phyloP scores from a whole-genome alignment of 169 alveolate genomes.

The Sarcocystis neurona region DNA sequence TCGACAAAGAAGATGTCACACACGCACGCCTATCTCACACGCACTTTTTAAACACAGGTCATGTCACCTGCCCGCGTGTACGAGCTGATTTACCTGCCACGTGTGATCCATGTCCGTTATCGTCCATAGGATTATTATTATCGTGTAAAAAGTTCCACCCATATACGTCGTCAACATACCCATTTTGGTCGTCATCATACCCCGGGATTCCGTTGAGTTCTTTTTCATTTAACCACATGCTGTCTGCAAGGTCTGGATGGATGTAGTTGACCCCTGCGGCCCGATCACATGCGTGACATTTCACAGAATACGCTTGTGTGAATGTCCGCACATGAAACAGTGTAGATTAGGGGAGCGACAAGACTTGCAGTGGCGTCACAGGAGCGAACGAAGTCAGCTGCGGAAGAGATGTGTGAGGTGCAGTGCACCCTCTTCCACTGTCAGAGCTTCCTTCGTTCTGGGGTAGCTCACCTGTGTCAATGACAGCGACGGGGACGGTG shows the following conservation, averaged over 20 bases:
- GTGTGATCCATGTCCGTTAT: constrained; percentile 79
- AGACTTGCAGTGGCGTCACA: neutral
- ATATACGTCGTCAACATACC: constrained; percentile 74
- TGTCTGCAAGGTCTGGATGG: constrained; percentile 37
- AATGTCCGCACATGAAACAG: neutral
- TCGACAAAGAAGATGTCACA: too few species aligned
- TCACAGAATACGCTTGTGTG: neutral
- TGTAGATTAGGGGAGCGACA: neutral
- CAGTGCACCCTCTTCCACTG: neutral
- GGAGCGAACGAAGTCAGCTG: neutral
- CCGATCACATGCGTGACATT: neutral
- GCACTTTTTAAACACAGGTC: too few species aligned
- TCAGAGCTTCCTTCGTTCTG: neutral
- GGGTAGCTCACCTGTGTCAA: constrained; percentile 36
- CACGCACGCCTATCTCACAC: too few species aligned
- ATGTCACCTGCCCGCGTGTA: too few species aligned
- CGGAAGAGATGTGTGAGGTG: neutral
- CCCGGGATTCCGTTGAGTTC: constrained; percentile 61
- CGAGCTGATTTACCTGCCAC: too few species aligned
- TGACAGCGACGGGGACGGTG: constrained; percentile 44
- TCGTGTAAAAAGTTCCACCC: constrained; percentile 74
- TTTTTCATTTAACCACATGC: constrained; percentile 52
- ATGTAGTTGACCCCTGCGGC: constrained; percentile 40
- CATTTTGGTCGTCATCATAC: constrained; percentile 75
- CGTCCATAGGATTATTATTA: constrained; percentile 74